A percentile compares a stretch with the other conserved stretches of the same genome.
These are phyloP conservation scores for Hypoxylon cercidicola DNA, from an alignment of 495 filamentous ascomycete species.

Conservation along the genomic window DNA sequence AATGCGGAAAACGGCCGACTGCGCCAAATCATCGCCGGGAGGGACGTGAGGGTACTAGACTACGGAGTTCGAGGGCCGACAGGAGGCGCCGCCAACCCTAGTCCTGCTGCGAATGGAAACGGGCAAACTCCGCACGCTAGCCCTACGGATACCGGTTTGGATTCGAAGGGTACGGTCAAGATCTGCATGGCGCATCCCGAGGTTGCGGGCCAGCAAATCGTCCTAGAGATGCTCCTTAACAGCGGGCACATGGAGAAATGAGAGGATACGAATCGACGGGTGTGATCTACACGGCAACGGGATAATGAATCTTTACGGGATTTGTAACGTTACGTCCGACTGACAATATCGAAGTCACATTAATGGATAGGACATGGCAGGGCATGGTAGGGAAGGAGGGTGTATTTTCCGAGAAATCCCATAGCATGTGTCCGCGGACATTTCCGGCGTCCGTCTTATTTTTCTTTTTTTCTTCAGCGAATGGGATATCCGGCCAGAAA, in stretches of 20 bases:
- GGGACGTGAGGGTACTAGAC: conserved; percentile 87
- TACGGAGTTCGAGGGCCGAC: conserved; percentile 75
- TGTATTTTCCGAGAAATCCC: background rate
- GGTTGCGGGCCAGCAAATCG: conserved; percentile 79
- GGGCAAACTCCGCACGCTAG: conserved; percentile 28
- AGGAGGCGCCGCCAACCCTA: conserved; percentile 46
- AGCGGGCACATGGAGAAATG: conserved; percentile 86
- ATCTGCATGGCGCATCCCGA: conserved; percentile 95
- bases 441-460: too few relatives aligned
- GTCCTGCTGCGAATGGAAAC: conserved; percentile 8
- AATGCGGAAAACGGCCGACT: conserved; percentile 96
- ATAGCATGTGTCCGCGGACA: too few relatives aligned
- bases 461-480: too few relatives aligned
- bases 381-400: background rate
- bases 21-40: conserved; percentile 91
- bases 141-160: conserved; percentile 40
- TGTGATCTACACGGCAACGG: conserved; percentile 4
- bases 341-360: background rate
- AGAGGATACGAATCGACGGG: conserved; percentile 16
- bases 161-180: conserved; percentile 77
- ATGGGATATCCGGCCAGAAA: too few relatives aligned
- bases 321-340: background rate
- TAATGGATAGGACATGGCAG: background rate
- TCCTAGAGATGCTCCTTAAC: conserved; percentile 92
- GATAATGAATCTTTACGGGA: conserved; percentile 3